These are phyloP conservation scores for Spatholobus suberectus DNA, from an alignment of 306 rosid genomes.

Conservation along the genomic window DNA sequence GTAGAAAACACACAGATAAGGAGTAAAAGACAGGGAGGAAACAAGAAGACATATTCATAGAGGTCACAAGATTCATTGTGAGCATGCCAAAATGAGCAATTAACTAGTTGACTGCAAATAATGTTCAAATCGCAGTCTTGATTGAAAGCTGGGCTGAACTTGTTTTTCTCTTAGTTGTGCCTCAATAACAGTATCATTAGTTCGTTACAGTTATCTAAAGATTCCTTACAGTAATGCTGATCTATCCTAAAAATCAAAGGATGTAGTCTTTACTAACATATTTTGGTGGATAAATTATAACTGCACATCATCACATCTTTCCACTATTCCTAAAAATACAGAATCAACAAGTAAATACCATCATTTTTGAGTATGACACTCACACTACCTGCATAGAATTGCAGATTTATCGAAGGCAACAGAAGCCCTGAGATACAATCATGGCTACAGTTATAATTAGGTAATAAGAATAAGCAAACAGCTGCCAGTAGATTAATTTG, in stretches of 20 bases:
- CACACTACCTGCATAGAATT: background rate
- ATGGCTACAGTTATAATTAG: constrained; percentile 1
- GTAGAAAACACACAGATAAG: background rate
- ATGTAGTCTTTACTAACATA: background rate
- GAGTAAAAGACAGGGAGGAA: background rate
- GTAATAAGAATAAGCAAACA: constrained; percentile 17
- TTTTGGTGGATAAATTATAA: background rate
- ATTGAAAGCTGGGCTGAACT: constrained; percentile 71
- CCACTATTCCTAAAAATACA: background rate
- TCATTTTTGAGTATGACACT: background rate
- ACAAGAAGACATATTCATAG: background rate
- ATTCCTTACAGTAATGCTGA: constrained; percentile 15
- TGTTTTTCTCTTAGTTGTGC: constrained; percentile 53
- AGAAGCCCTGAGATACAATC: constrained; percentile 3
- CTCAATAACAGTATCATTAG: constrained; percentile 76
- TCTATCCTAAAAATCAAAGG: background rate
- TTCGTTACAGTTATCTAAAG: constrained; percentile 58
- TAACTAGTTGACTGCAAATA: constrained; percentile 66
- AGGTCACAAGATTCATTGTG: constrained; percentile 24
- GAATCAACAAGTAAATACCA: background rate
- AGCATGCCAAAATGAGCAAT: constrained; percentile 76
- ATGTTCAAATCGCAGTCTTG: constrained; percentile 54
- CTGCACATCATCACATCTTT: background rate
- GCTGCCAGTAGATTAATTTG: background rate
- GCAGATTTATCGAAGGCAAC: background rate